A percentile compares a stretch with the other conserved stretches of the same genome.
These are phyloP conservation scores for Helotiales sp. DNA, from an alignment of 2,329 filamentous ascomycete genomes.

Conservation along the genomic window DNA sequence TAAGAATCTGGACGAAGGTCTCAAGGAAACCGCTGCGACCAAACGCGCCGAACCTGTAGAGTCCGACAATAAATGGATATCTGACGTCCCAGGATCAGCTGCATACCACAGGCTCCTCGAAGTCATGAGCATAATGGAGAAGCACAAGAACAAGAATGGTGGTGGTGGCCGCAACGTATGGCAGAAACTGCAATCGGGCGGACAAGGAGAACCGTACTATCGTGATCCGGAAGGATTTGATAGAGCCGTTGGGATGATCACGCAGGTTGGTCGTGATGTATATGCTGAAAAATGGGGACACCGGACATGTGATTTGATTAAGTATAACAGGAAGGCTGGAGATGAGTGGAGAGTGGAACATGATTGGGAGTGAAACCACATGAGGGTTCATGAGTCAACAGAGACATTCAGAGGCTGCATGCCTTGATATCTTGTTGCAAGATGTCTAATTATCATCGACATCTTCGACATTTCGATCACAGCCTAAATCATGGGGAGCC, in stretches of 20 bases:
- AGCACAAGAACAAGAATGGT: conserved; percentile 31
- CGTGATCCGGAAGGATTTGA: conserved; percentile 47
- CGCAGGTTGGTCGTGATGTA: conserved; percentile 44
- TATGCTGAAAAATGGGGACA: conserved; percentile 47
- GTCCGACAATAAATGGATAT: not conserved
- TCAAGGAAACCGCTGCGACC: not conserved
- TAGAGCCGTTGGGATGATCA: conserved; percentile 44
- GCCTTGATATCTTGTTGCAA: too few relatives aligned
- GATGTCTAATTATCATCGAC: too few relatives aligned
- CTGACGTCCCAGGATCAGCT: not conserved
- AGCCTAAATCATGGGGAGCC: not conserved
- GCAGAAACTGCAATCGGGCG: conserved; percentile 51
- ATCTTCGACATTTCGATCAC: not conserved
- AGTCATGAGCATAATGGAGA: conserved; percentile 34
- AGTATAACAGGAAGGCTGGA: conserved; percentile 37
- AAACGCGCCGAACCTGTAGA: conserved; percentile 2
- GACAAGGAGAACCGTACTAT: conserved; percentile 53
- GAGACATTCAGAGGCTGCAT: not conserved
- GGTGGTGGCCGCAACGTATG: conserved; percentile 46
- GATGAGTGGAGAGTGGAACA: conserved; percentile 47
- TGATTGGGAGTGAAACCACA: conserved; percentile 36
- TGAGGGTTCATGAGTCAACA: not conserved
- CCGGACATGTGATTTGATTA: conserved; percentile 41
- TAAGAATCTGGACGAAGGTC: not conserved
- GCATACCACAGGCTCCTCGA: conserved; percentile 20